Conservation (phyloP, 2,329 filamentous ascomycete genomes). For the Grosmannia penicillata region DNA sequence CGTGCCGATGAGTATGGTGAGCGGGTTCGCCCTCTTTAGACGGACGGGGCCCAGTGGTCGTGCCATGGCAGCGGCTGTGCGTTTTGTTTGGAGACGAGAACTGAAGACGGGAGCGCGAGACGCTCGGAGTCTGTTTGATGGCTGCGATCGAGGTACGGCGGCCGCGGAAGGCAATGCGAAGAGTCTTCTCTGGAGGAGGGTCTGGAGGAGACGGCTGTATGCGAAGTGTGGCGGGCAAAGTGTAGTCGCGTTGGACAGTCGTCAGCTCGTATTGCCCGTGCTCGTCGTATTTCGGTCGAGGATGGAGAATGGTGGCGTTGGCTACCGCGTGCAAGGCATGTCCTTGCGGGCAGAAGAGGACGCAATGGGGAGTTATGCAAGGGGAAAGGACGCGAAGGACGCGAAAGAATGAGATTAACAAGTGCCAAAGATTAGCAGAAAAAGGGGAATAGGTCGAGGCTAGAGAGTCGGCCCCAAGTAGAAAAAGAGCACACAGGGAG, state of each 20-base stretch:
- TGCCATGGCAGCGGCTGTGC: conserved; percentile 26
- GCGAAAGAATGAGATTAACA: background rate
- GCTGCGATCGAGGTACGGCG: too few relatives aligned
- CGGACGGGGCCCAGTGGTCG: conserved; percentile 49
- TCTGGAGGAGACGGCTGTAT: too few relatives aligned
- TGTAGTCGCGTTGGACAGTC: too few relatives aligned
- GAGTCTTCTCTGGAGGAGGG: too few relatives aligned
- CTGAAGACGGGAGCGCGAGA: background rate
- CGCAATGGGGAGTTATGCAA: background rate
- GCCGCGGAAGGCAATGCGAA: too few relatives aligned
- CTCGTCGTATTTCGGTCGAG: too few relatives aligned
- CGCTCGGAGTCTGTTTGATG: too few relatives aligned
- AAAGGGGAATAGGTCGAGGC: background rate
- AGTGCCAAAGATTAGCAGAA: background rate
- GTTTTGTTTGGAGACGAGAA: background rate
- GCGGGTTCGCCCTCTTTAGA: conserved; percentile 66
- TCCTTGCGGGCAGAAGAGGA: background rate
- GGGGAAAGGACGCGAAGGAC: background rate
- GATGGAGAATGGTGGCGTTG: background rate
- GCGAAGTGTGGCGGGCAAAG: too few relatives aligned
- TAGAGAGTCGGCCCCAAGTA: background rate
- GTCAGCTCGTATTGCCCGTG: too few relatives aligned
- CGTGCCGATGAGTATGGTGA: conserved; percentile 57
- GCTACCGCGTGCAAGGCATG: conserved; percentile 1
- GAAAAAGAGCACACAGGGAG: too few relatives aligned